A percentile compares a stretch with the other conserved stretches of the same genome.
Conservation (phyloP, 176 grass and related monocot genomes). For the Paspalum vaginatum region DNA sequence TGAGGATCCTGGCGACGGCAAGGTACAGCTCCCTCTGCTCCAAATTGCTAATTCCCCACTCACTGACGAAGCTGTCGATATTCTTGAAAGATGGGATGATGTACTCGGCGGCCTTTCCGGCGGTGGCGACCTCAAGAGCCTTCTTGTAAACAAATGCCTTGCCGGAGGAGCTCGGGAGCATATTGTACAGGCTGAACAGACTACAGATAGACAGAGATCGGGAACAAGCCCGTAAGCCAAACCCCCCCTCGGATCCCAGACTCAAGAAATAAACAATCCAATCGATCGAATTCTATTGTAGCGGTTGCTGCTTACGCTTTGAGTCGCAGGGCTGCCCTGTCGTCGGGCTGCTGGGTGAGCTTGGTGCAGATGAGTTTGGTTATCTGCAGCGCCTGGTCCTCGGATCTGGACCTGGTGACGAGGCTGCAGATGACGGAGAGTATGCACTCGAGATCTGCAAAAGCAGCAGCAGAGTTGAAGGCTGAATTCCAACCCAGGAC, state of each 20-base stretch:
- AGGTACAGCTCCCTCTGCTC: constrained; percentile 81
- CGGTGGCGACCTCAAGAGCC: constrained; percentile 66
- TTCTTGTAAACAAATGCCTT: constrained; percentile 79
- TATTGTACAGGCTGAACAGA: constrained; percentile 83
- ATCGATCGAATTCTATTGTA: not conserved
- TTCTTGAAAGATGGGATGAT: constrained; percentile 85
- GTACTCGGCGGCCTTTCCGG: constrained; percentile 64
- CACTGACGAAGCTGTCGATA: constrained; percentile 63
- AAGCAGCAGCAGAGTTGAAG: not conserved
- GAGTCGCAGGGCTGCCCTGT: constrained; percentile 72
- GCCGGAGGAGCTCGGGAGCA: constrained; percentile 63
- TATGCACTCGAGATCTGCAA: constrained; percentile 84
- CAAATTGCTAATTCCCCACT: constrained; percentile 77
- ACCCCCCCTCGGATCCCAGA: not conserved
- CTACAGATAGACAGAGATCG: constrained; percentile 24
- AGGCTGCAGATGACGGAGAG: constrained; percentile 83
- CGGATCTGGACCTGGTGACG: constrained; percentile 70
- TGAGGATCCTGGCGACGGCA: constrained; percentile 63
- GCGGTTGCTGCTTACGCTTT: constrained; percentile 61
- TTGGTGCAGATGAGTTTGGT: constrained; percentile 72
- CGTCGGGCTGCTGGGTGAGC: constrained; percentile 62
- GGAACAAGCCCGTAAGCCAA: not conserved
- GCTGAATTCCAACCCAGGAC: not conserved
- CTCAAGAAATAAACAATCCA: not conserved
- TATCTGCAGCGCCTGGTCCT: constrained; percentile 85